These are phyloP conservation scores for Alternaria gansuensis DNA, from an alignment of 2,329 filamentous ascomycete genomes.

Conservation along the genomic window DNA sequence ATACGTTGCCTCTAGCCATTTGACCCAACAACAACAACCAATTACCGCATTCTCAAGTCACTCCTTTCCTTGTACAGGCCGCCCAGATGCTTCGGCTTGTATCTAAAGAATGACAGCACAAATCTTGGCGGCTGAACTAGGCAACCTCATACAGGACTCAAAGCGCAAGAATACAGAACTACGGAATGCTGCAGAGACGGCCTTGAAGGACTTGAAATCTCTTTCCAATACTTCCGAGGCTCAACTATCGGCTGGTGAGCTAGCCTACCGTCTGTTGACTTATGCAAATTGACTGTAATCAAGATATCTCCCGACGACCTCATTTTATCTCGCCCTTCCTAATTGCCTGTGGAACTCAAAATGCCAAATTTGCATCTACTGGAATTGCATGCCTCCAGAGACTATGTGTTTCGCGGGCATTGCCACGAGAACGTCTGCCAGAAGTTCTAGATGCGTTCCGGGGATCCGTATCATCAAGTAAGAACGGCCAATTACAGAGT, in stretches of 20 bases:
- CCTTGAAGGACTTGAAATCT: conserved; percentile 84
- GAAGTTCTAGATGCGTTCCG: conserved; percentile 89
- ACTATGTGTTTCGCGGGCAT: conserved; percentile 80
- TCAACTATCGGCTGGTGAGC: conserved; percentile 73
- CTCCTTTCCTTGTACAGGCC: conserved; percentile 24
- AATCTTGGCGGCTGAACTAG: conserved; percentile 85
- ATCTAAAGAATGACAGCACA: conserved; percentile 80
- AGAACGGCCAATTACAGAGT: conserved; percentile 42
- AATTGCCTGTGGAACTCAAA: conserved; percentile 88
- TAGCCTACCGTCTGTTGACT: background rate
- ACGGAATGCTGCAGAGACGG: conserved; percentile 90
- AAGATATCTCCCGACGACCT: conserved; percentile 82
- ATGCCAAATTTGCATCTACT: conserved; percentile 87
- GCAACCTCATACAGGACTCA: conserved; percentile 92
- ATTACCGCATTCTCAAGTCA: conserved; percentile 9
- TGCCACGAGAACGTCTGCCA: conserved; percentile 80
- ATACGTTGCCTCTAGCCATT: conserved; percentile 20
- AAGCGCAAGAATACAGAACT: conserved; percentile 94
- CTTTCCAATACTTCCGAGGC: conserved; percentile 78
- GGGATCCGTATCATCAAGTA: conserved; percentile 77
- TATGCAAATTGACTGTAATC: conserved; percentile 20
- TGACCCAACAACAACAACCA: conserved; percentile 27
- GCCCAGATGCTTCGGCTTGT: conserved; percentile 35
- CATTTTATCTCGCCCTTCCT: conserved; percentile 94
- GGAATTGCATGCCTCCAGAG: conserved; percentile 89